Evolutionary conservation across 2,329 filamentous ascomycete genomes (phyloP).

Genomic region (Colletotrichum eleusines): DNA sequence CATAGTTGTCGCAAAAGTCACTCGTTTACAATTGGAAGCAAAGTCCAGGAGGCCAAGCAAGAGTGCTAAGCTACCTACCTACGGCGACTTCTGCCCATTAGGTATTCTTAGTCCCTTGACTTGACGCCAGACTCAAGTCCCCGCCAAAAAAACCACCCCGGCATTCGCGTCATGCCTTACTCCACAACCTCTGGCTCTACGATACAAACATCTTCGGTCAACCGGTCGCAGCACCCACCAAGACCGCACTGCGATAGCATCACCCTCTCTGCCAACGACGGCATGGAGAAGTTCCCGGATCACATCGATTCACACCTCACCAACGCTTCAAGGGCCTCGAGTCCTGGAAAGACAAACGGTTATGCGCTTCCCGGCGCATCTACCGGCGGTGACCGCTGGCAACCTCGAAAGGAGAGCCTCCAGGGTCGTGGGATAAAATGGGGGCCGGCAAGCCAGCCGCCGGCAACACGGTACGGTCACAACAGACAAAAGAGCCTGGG

Average conservation of each 20-base stretch:
- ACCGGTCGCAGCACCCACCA: slow-evolving; percentile 47
- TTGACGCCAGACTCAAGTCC: slow-evolving; percentile 29
- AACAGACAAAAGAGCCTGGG: slow-evolving; percentile 86
- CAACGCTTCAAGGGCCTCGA: slow-evolving; percentile 42
- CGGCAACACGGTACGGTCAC: slow-evolving; percentile 60
- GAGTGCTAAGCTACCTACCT: too few species aligned
- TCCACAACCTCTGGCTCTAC: slow-evolving; percentile 50
- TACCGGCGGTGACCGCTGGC: slow-evolving; percentile 68
- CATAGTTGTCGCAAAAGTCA: slow-evolving; percentile 37
- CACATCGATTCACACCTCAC: slow-evolving; percentile 56
- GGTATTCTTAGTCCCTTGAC: slow-evolving; percentile 25
- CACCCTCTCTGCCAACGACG: slow-evolving; percentile 37
- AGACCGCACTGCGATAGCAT: slow-evolving; percentile 42
- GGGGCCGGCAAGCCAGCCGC: slow-evolving; percentile 42
- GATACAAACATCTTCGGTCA: slow-evolving; percentile 51
- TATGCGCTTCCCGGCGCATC: slow-evolving; percentile 44
- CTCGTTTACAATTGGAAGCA: slow-evolving; percentile 28
- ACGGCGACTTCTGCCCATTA: slow-evolving; percentile 6
- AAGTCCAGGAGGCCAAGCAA: neutral
- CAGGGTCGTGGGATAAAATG: slow-evolving; percentile 55
- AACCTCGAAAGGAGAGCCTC: slow-evolving; percentile 68
- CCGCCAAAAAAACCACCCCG: slow-evolving; percentile 35
- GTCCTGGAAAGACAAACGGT: slow-evolving; percentile 48
- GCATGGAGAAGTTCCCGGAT: slow-evolving; percentile 71
- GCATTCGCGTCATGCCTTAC: slow-evolving; percentile 53